Percentiles rank a stretch among this genome's conserved stretches.
These are phyloP conservation scores for Lagerstroemia speciosa DNA, from an alignment of 345 rosid species.

Conservation along the genomic window DNA sequence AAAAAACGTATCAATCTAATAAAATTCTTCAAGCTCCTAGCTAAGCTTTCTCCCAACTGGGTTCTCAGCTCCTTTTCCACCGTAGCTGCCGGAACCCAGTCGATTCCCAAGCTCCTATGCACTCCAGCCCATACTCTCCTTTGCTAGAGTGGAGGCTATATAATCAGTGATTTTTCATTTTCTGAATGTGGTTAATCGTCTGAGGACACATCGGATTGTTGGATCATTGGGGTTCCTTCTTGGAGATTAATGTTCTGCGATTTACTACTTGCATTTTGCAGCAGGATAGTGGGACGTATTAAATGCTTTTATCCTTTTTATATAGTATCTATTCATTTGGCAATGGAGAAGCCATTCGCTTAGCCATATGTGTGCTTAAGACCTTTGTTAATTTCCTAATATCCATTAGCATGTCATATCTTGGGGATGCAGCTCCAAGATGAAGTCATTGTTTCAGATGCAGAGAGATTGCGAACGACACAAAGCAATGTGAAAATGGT, in stretches of 20 bases:
- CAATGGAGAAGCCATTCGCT: not conserved
- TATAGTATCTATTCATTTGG: not conserved
- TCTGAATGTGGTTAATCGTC: too few relatives aligned
- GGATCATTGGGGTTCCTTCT: not conserved
- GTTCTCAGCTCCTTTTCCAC: too few relatives aligned
- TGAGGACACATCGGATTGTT: not conserved
- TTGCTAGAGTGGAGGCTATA: too few relatives aligned
- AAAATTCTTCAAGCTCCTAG: too few relatives aligned
- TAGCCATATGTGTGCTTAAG: not conserved
- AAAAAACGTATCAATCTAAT: too few relatives aligned
- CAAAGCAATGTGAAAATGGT: conserved; percentile 93
- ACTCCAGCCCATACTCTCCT: too few relatives aligned
- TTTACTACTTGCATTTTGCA: too few relatives aligned
- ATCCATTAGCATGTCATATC: not conserved
- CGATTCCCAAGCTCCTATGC: too few relatives aligned
- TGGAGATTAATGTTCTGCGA: not conserved
- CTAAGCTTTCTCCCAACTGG: too few relatives aligned
- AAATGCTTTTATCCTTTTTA: not conserved
- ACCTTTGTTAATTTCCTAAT: not conserved
- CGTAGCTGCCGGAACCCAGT: too few relatives aligned
- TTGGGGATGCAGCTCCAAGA: conserved; percentile 24
- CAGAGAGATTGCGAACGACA: conserved; percentile 78
- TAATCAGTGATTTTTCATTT: too few relatives aligned
- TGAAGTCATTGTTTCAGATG: conserved; percentile 69
- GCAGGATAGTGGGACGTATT: not conserved